These are phyloP conservation scores for Alternaria infectoria DNA, from an alignment of 2,329 filamentous ascomycete species.

Conservation along the genomic window DNA sequence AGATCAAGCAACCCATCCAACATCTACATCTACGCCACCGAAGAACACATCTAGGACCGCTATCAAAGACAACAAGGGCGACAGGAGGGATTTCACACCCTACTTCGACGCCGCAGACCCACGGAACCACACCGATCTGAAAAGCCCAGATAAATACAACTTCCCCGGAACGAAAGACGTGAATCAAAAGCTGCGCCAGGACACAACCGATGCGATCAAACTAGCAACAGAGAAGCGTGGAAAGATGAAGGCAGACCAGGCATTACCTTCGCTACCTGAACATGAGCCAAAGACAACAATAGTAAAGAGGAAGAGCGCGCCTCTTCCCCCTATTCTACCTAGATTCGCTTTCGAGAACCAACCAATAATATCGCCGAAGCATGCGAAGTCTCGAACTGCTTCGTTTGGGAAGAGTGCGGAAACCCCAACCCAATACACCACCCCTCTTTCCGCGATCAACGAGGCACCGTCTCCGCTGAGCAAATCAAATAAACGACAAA, in stretches of 20 bases:
- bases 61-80: background rate
- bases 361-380: background rate
- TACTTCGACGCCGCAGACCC: background rate
- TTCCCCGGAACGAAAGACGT: background rate
- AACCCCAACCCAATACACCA: background rate
- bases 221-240: background rate
- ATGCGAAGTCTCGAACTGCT: background rate
- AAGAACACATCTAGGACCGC: too few species aligned
- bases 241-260: accelerated
- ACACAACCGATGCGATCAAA: background rate
- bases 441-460: background rate
- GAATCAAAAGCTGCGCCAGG: background rate
- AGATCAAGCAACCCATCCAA: background rate
- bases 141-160: background rate
- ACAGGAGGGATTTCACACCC: background rate
- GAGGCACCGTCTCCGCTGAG: background rate
- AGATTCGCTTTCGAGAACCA: too few species aligned
- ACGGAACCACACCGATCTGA: background rate
- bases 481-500: background rate
- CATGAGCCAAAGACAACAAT: background rate
- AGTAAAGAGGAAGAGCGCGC: too few species aligned
- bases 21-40: background rate
- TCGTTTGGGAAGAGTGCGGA: background rate
- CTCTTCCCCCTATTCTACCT: accelerated
- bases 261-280: background rate